phyloP scores from a whole-genome alignment of 257 asterid genomes.

The Ehretia macrophylla region DNA sequence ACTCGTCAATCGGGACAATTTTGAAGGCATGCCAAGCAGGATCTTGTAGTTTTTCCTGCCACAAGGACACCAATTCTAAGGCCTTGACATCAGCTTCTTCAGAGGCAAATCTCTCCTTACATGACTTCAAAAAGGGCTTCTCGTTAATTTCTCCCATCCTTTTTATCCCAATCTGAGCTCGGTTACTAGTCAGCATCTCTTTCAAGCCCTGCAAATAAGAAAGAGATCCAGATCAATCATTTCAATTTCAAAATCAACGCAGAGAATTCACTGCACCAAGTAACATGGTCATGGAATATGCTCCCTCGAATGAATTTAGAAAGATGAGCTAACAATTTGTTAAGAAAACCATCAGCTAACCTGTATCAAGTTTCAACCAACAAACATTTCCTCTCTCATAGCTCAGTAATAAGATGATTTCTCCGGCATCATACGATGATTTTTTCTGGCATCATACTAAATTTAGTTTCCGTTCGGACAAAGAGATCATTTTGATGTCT shows the following conservation, averaged over 20 bases:
- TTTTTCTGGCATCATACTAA: no score
- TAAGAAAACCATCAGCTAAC: no score
- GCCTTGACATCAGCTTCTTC: slow-evolving; percentile 61
- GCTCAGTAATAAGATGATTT: no score
- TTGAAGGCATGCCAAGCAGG: slow-evolving; percentile 71
- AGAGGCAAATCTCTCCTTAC: slow-evolving; percentile 44
- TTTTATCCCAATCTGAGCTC: slow-evolving; percentile 58
- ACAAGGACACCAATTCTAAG: slow-evolving; percentile 42
- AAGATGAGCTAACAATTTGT: neutral
- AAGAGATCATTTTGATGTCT: no score
- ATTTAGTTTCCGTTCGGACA: no score
- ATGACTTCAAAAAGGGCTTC: slow-evolving; percentile 45
- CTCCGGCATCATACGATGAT: no score
- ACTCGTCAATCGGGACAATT: slow-evolving; percentile 29
- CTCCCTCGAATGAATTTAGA: neutral
- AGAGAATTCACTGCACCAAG: neutral
- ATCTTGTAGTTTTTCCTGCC: slow-evolving; percentile 61
- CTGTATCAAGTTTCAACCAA: no score
- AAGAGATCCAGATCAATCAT: neutral
- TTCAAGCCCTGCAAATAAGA: slow-evolving; percentile 41
- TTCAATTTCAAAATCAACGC: neutral
- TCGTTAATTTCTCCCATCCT: slow-evolving; percentile 80
- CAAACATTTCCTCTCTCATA: no score
- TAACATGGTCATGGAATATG: no score
- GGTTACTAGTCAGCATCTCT: slow-evolving; percentile 38